phyloP scores from a whole-genome alignment of 1,284 basidiomycete genomes.

The Ganoderma resinaceum region DNA sequence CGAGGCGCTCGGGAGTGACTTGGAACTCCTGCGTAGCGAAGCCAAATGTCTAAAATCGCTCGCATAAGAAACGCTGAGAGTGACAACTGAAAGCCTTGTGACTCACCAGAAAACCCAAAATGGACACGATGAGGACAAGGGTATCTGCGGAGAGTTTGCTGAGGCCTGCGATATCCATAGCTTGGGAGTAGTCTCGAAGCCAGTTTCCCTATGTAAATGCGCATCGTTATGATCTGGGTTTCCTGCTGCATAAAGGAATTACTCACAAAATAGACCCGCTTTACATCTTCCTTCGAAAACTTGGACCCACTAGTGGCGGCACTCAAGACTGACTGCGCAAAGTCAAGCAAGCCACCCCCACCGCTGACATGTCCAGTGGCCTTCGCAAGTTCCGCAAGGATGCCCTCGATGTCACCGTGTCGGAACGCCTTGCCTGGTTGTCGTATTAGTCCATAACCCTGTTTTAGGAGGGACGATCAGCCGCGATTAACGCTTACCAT shows the following conservation, averaged over 20 bases:
- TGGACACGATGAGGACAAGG: conserved; percentile 75
- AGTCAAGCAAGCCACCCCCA: conserved; percentile 54
- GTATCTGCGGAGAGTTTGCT: conserved; percentile 69
- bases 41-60: conserved; percentile 61
- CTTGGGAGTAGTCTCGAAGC: conserved; percentile 72
- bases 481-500: conserved; percentile 46
- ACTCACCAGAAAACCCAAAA: conserved; percentile 76
- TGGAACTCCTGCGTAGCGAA: conserved; percentile 81
- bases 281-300: conserved; percentile 66
- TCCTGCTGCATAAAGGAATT: neutral
- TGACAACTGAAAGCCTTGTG: neutral
- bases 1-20: conserved; percentile 84
- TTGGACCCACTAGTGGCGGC: conserved; percentile 53
- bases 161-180: conserved; percentile 81
- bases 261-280: conserved; percentile 71
- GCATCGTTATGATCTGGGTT: neutral
- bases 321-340: conserved; percentile 55
- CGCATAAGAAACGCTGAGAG: neutral
- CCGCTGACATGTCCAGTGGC: conserved; percentile 52
- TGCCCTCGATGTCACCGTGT: conserved; percentile 77
- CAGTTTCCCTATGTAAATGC: conserved; percentile 59
- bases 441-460: conserved; percentile 6
- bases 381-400: conserved; percentile 65
- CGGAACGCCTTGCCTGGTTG: conserved; percentile 71
- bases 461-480: conserved; percentile 17